Percentiles rank a stretch among this genome's conserved stretches.
phyloP scores from a whole-genome alignment of 768 basidiomycete species.

The Collybiopsis confluens region DNA sequence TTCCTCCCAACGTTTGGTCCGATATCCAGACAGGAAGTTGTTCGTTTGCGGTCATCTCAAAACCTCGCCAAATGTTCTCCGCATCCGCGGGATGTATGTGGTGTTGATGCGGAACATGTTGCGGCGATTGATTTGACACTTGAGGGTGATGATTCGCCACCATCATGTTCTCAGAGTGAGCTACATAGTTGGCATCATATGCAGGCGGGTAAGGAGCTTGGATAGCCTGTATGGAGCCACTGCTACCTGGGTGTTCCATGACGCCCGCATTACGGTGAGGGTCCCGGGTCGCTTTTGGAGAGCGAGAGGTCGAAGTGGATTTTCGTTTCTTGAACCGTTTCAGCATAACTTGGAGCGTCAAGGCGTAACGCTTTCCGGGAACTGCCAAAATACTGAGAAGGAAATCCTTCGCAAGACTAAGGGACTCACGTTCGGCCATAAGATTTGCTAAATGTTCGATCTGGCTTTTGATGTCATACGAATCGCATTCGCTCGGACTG shows the following conservation, averaged over 20 bases:
- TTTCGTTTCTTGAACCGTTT: slow-evolving; percentile 69
- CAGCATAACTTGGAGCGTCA: slow-evolving; percentile 86
- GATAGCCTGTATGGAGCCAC: slow-evolving; percentile 29
- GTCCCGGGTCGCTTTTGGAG: slow-evolving; percentile 57
- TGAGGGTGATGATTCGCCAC: slow-evolving; percentile 20
- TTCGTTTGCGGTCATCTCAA: slow-evolving; percentile 67
- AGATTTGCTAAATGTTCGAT: slow-evolving; percentile 75
- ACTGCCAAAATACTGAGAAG: slow-evolving; percentile 39
- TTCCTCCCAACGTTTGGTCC: slow-evolving; percentile 76
- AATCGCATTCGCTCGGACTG: slow-evolving; percentile 82
- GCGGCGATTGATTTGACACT: slow-evolving; percentile 11
- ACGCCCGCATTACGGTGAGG: slow-evolving; percentile 30
- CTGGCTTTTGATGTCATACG: slow-evolving; percentile 65
- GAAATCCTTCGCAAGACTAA: background rate
- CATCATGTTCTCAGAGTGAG: slow-evolving; percentile 22
- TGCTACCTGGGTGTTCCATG: slow-evolving; percentile 44
- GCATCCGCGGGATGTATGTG: slow-evolving; percentile 37
- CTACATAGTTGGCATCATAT: slow-evolving; percentile 41
- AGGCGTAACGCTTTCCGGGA: slow-evolving; percentile 88
- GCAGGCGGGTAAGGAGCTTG: slow-evolving; percentile 54
- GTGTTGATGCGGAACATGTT: slow-evolving; percentile 13
- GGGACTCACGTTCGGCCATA: slow-evolving; percentile 69
- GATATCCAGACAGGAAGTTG: slow-evolving; percentile 85
- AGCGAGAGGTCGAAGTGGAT: slow-evolving; percentile 49
- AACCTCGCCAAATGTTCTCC: slow-evolving; percentile 73